Base-by-base conservation (phyloP, 176 grass and related monocot genomes). In the Hordeum marinum region DNA sequence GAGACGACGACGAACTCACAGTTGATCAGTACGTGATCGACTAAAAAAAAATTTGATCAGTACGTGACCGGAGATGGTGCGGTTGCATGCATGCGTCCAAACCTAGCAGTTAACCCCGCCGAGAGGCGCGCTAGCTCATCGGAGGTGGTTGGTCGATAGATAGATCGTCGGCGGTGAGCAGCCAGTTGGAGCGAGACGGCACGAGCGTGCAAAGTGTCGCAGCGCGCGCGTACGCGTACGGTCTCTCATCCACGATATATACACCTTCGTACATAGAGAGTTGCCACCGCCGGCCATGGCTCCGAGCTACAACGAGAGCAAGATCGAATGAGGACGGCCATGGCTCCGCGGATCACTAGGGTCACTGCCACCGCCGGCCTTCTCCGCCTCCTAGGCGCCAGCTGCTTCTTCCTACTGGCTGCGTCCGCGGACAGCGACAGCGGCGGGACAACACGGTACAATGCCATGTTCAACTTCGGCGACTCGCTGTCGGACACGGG, bases 391-490 rank as follows among this genome's bases (percentile, higher is more conserved):
- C 65, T 90, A 18, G 9, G 5, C 12, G 1, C 52, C 35, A 70
- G 36, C 23, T 26, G 8, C 50, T 4, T 70, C 40, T 35, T 52
- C 54, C 13, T 52, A 14, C 7, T 39, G 0, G 54, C 21, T 0
- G 4, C 29, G 29, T 29, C 43, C 11, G 12, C 25, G 24, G 8
- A 41, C 46, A 31, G 5, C 1, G 60, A 10, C 7, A 36, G 2
- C 52, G 54, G 2, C 18, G 54, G 54, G 54, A 7, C 54, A 17
- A 65, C 18, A 37, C 68, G 66, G n/a, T 89, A 89, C 60, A 37
- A 75, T 10, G 78, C 86, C 20, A 50, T 91, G 74, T 91, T 88
- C 80, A 88, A 37, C 78, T 91, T 91, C 78, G 90, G 90, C 0
- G 86, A 91, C 48, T 91, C 90, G 25, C 64, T 88, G 24, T 32